Evolutionary conservation across 1,284 basidiomycete genomes (phyloP).

Genomic region (Cutaneotrichosporon sp.): DNA sequence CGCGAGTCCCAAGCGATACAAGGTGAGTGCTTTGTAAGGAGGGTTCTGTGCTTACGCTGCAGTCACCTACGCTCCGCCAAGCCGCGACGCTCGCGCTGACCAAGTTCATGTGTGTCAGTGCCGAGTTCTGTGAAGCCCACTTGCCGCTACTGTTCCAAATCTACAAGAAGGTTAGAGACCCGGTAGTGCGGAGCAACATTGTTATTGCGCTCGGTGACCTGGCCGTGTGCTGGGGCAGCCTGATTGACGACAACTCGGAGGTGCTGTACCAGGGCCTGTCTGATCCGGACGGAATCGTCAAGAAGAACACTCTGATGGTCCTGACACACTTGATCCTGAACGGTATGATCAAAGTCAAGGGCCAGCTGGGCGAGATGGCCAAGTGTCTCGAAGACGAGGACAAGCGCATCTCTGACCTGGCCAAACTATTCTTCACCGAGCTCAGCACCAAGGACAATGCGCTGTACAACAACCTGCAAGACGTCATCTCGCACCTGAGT

Average conservation of each 20-base stretch:
- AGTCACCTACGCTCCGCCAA: constrained; percentile 81
- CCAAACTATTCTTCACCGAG: constrained; percentile 95
- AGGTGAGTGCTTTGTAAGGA: constrained; percentile 52
- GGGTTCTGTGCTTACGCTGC: constrained; percentile 3
- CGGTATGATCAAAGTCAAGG: constrained; percentile 99
- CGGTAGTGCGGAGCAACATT: constrained; percentile 87
- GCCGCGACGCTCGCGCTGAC: constrained; percentile 84
- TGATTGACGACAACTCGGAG: constrained; percentile 95
- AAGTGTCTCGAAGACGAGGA: constrained; percentile 97
- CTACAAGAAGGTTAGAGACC: constrained; percentile 80
- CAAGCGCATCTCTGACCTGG: constrained; percentile 79
- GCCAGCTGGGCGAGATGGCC: constrained; percentile 98
- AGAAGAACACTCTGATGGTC: constrained; percentile 99
- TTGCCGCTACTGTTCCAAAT: constrained; percentile 87
- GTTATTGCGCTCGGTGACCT: constrained; percentile 97
- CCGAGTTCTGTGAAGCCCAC: constrained; percentile 86
- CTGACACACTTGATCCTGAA: constrained; percentile 95
- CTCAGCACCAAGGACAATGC: constrained; percentile 95
- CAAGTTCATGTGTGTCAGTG: constrained; percentile 95
- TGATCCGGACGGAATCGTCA: constrained; percentile 80
- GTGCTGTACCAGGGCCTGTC: constrained; percentile 89
- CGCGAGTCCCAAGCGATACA: constrained; percentile 73
- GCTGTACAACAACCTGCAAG: constrained; percentile 96
- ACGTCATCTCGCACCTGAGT: constrained; percentile 91
- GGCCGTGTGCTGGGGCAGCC: constrained; percentile 90